Evolutionary conservation across 2,329 filamentous ascomycete species (phyloP).

Genomic region (Fusarium siculi): DNA sequence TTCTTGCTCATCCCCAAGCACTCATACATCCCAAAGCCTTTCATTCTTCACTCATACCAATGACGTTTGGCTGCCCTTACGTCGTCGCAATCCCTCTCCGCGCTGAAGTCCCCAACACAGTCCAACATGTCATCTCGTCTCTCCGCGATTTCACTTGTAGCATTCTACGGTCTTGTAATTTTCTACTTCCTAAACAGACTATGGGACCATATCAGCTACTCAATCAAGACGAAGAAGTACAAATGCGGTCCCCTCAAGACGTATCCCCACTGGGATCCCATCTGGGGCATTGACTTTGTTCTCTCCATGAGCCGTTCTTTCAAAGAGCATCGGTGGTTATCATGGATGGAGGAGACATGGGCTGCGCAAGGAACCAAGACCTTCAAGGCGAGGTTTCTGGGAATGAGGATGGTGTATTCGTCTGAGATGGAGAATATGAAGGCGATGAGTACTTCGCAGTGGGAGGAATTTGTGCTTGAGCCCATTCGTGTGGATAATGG

Average conservation of each 20-base stretch:
- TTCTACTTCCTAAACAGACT: neutral
- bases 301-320: slow-evolving; percentile 30
- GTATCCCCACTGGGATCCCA: neutral
- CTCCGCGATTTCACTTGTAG: neutral
- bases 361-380: slow-evolving; percentile 21
- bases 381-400: slow-evolving; percentile 35
- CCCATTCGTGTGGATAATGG: slow-evolving; percentile 33
- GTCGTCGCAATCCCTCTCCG: neutral
- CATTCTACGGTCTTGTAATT: neutral
- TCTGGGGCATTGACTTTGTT: slow-evolving; percentile 33
- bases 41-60: neutral
- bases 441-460: slow-evolving; percentile 36
- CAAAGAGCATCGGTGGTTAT: slow-evolving; percentile 28
- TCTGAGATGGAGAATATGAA: slow-evolving; percentile 38
- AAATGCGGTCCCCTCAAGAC: slow-evolving; percentile 1
- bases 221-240: slow-evolving; percentile 8
- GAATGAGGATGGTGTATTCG: slow-evolving; percentile 32
- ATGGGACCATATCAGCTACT: slow-evolving; percentile 9
- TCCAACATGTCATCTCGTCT: slow-evolving; percentile 2
- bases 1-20: neutral
- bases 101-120: neutral
- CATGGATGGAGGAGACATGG: slow-evolving; percentile 31
- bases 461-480: slow-evolving; percentile 36
- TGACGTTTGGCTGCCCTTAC: neutral
- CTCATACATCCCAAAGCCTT: rapidly evolving